A percentile compares a stretch with the other conserved stretches of the same genome.
Evolutionary conservation across 2,329 filamentous ascomycete genomes (phyloP).

Genomic region (Calonectria pseudoreteaudii): DNA sequence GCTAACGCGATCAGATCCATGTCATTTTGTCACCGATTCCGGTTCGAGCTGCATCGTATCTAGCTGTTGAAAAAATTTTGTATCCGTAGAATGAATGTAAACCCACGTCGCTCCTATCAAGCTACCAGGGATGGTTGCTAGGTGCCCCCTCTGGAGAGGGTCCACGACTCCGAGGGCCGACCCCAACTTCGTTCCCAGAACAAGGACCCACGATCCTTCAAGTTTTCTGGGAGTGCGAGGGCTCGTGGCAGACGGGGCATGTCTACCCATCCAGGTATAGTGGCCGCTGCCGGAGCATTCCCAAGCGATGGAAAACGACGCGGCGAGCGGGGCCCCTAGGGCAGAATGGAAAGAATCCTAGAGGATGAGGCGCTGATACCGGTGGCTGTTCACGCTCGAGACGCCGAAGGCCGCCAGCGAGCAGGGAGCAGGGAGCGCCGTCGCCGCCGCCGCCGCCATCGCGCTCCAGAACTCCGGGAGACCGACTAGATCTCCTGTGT

Average conservation of each 20-base stretch:
- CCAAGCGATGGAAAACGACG: constrained; percentile 42
- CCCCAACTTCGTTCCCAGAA: constrained; percentile 14
- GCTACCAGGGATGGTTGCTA: not conserved
- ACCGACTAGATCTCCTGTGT: constrained; percentile 1
- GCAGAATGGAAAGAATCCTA: constrained; percentile 40
- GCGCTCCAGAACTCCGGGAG: constrained; percentile 35
- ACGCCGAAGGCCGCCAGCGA: constrained; percentile 27
- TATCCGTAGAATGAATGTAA: constrained; percentile 8
- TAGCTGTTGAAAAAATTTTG: constrained; percentile 26
- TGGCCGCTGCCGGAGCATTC: constrained; percentile 35
- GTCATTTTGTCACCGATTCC: constrained; percentile 21
- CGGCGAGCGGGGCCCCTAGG: constrained; percentile 35
- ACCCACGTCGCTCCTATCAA: not conserved
- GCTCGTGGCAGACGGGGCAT: constrained; percentile 38
- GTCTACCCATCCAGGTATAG: constrained; percentile 39
- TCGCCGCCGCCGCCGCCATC: constrained; percentile 30
- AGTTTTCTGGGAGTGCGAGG: constrained; percentile 20
- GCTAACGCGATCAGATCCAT: constrained; percentile 25
- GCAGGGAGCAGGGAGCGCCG: constrained; percentile 21
- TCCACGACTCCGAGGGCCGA: constrained; percentile 8
- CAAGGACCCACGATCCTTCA: not conserved
- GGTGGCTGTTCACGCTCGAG: constrained; percentile 26
- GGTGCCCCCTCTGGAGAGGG: not conserved
- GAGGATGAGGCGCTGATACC: constrained; percentile 21
- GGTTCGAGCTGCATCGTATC: constrained; percentile 11